Base-by-base conservation (phyloP, 805 yeast species). In the Nakazawaea ernobii region DNA sequence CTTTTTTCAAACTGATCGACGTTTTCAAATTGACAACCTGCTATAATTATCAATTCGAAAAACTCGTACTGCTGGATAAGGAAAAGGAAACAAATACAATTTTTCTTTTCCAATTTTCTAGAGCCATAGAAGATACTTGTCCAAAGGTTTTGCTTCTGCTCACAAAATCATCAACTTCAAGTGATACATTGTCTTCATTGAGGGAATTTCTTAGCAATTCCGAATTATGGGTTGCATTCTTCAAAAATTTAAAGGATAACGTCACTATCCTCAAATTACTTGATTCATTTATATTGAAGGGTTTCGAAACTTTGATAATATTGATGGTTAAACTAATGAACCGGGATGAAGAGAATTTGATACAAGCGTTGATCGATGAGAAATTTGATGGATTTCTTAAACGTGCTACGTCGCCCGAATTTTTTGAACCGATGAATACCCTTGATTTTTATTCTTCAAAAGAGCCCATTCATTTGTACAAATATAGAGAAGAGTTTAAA, bases 241-340 rank as follows among this genome's bases (percentile, higher is more conserved):
- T 47, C 40, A 29, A 36, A 13, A 7, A 11, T 14, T 10, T 42
- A 13, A 14, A 32, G 3, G 35, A n/a, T n/a, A 26, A 10, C 8
- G 10, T 15, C 8, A 7, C 14, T 8, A 11, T 36, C 4, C 8
- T 37, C 6, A 47, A 47, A 33, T 28, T 42, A 4, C 15, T 35
- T 11, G 49, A 47, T 38, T 42, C 39, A 11, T 13, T 47, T 24
- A n/a, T 42, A n/a, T 37, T 47, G 36, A 47, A 47, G 33, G 49
- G 49, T 27, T 38, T 42, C 8, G 40, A 37, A 11, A 24, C 33
- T 2, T 8, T 32, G 10, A 37, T 47, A 11, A 28, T 39, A 2
- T 5, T 38, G 5, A 27, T 42, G 11, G 32, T 28, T 11, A 42
- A 28, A 33, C 20, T 47, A 13, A n/a, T 43, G 17, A 43, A 35